Base-by-base conservation (phyloP, 371 early-diverging fungal genomes). In the Parasitella parasitica region DNA sequence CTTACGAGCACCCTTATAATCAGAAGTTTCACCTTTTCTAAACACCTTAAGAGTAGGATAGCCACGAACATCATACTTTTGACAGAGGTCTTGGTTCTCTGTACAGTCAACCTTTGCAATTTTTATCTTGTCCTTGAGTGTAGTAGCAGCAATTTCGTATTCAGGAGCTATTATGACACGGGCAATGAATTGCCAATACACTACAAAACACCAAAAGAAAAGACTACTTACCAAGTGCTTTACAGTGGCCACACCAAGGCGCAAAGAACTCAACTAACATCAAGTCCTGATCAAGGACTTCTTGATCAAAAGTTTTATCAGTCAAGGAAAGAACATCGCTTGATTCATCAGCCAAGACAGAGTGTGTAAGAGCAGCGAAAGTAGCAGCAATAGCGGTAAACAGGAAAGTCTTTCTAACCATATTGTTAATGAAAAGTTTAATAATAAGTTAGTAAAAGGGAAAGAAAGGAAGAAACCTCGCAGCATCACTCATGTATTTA, bases 21-120 rank as follows among this genome's bases (percentile, higher is more conserved):
- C 89, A 26, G 83, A 49, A 18, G 84, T 57, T 9, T 70, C 69
- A 63, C 94, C 94, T 15, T 89, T 77, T 64, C 86, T 76, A 74
- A 95, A 92, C 28, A 97, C 88, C 80, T 96, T 96, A 58, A 98
- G 78, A 22, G 98, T 95, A 26, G 98, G 98, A 84, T 89, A 98
- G 28, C 98, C 98, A 59, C 82, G 76, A 39, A 98, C 82, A 27
- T 85, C 89, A 58, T 89, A 81, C 58, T 90, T 87, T 49, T 83
- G 80, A 84, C 97, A 97, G 34, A 95, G 73, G 6, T 87, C 86
- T 35, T 84, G 80, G 67, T 97, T 91, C 26, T 80, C 89, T 1
- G 94, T 95, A 85, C 98, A 98, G 80, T 98, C 97, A 32, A 98
- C 96, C 83, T 97, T 94, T 75, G 94, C 97, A 54, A 97, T 63